Evolutionary conservation across 345 rosid genomes (phyloP), one percentile per base, ranked within the genome.

Genomic region (Orychophragmus violaceus): DNA sequence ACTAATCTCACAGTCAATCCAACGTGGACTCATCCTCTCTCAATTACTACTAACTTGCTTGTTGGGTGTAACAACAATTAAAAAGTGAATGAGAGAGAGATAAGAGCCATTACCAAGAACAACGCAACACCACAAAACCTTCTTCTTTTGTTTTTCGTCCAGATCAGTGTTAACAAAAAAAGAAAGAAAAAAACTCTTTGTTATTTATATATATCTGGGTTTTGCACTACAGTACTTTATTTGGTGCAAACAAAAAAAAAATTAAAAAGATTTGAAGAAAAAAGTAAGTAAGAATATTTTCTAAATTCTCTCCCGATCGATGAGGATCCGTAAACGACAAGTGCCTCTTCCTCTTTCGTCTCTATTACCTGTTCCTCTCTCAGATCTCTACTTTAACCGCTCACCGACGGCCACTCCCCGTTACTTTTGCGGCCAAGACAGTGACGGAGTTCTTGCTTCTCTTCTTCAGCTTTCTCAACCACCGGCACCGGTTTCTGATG

Each of bases 251-350:
- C 54, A 49, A 22, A 12, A 49, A 49, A 10, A 33, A 2, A 11
- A 33, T 1, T n/a, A 1, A 30, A 33, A 8, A 69, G 59, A 50
- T 59, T 51, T 18, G 13, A 0, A 18, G 35, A 49, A 14, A 19
- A 27, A 14, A 6, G 9, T 7, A 24, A 44, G 12, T 2, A 22
- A 64, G 65, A 72, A 72, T 56, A 65, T 64, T 61, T 37, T 13
- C 13, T 5, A 29, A 4, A 2, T 33, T 35, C 1, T 56, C 27
- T 45, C 5, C 2, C 58, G 67, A 93, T 93, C n/a, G n/a, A n/a
- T n/a, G 98, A 93, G 98, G 84, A 94, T 94, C 89, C 84, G 99
- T 64, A 88, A 90, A 65, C 83, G 97, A 71, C 82, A 79, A 75
- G 84, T 71, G 13, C 95, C 87, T 27, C 80, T 88, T 18, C 87